phyloP scores from a whole-genome alignment of 495 filamentous ascomycete species.

The Xylaria acuta region DNA sequence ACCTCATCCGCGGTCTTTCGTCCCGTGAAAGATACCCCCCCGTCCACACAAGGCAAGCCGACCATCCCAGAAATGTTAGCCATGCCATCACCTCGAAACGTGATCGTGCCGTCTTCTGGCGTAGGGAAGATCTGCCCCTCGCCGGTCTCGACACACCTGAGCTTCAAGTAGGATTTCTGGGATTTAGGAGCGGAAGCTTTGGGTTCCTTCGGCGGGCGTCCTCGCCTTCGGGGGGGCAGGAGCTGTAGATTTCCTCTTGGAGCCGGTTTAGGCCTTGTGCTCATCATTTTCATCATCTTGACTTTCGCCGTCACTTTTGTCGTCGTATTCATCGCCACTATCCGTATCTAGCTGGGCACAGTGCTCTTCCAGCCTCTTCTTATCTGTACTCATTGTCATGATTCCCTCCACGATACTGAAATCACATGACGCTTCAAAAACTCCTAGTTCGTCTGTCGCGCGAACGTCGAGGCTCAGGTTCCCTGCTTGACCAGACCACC shows the following conservation, averaged over 20 bases:
- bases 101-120: constrained; percentile 34
- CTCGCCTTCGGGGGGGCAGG: not conserved
- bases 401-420: constrained; percentile 32
- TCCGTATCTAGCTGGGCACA: constrained; percentile 18
- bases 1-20: constrained; percentile 28
- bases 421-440: constrained; percentile 31
- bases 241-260: not conserved
- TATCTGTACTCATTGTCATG: constrained; percentile 29
- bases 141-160: constrained; percentile 35
- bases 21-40: constrained; percentile 31
- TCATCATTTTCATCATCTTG: constrained; percentile 13
- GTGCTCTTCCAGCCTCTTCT: constrained; percentile 26
- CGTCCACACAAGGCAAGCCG: constrained; percentile 29
- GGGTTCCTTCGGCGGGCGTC: constrained; percentile 32
- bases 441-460: constrained; percentile 11
- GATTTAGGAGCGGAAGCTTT: constrained; percentile 11
- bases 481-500: constrained; percentile 24
- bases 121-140: constrained; percentile 31
- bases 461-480: constrained; percentile 29
- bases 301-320: not conserved
- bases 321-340: constrained; percentile 15
- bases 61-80: constrained; percentile 32
- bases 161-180: constrained; percentile 30
- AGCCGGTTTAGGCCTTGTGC: not conserved
- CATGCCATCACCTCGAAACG: constrained; percentile 34